Evolutionary conservation across 1,284 basidiomycete genomes (phyloP).

Genomic region (Termitomyces sp.): DNA sequence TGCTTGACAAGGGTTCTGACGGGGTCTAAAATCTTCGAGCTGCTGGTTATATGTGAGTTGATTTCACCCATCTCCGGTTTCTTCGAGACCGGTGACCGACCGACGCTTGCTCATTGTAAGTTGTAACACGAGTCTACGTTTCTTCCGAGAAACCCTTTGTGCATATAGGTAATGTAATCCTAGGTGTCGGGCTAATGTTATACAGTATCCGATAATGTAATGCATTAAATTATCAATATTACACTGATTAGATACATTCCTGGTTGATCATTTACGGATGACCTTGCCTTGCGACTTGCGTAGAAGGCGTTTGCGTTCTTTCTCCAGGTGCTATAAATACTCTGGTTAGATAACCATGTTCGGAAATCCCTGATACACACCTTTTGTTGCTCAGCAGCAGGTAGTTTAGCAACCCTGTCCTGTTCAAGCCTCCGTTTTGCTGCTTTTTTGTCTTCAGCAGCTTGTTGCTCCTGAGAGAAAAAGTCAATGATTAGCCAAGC

Average conservation of each 20-base stretch:
- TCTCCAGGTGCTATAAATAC: conserved; percentile 54
- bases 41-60: no score
- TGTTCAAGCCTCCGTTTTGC: conserved; percentile 74
- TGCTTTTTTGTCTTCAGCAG: conserved; percentile 61
- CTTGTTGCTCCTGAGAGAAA: conserved; percentile 31
- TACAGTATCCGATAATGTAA: conserved; percentile 6
- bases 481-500: background rate
- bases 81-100: no score
- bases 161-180: background rate
- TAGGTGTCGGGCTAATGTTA: background rate
- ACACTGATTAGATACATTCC: conserved; percentile 3
- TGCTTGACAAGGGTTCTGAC: no score
- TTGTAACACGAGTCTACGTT: no score
- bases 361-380: conserved; percentile 27
- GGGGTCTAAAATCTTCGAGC: no score
- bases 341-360: conserved; percentile 2
- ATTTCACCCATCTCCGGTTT: no score
- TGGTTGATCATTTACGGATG: conserved; percentile 36
- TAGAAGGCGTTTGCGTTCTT: conserved; percentile 67
- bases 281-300: conserved; percentile 66
- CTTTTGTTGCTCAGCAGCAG: conserved; percentile 81
- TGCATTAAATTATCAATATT: conserved; percentile 20
- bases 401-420: conserved; percentile 66
- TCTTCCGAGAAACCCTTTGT: background rate
- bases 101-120: no score